Conservation (phyloP, 1,284 basidiomycete species). For the Cutaneotrichosporon dermatis region DNA sequence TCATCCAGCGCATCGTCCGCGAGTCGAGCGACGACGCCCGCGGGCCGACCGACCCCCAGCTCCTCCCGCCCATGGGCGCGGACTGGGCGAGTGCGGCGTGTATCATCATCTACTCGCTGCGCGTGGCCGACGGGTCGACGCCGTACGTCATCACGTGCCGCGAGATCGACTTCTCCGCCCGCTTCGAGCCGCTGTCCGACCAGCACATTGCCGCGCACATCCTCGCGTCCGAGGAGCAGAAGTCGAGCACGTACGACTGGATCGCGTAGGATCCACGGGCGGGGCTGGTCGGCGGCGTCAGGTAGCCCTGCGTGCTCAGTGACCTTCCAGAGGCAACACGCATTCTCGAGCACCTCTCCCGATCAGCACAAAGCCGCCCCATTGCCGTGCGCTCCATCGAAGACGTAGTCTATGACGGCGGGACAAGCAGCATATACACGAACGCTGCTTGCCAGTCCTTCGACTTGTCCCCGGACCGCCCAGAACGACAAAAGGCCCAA, state of each 20-base stretch:
- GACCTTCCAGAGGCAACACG: no score
- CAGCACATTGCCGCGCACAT: slow-evolving; percentile 13
- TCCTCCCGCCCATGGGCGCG: slow-evolving; percentile 1
- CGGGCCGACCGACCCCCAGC: slow-evolving; percentile 1
- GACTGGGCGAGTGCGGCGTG: slow-evolving; percentile 14
- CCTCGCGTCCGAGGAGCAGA: slow-evolving; percentile 13
- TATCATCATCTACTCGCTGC: slow-evolving; percentile 19
- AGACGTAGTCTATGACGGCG: no score
- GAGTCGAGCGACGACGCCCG: slow-evolving; percentile 2
- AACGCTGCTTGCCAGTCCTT: no score
- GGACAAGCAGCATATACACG: no score
- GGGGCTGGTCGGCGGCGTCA: no score
- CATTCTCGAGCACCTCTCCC: no score
- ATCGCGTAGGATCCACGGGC: neutral
- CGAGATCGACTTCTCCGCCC: slow-evolving; percentile 14
- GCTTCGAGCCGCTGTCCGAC: slow-evolving; percentile 8
- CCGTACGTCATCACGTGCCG: slow-evolving; percentile 8
- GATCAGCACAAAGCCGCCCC: no score
- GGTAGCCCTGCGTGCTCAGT: no score
- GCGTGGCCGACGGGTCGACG: slow-evolving; percentile 4
- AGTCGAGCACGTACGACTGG: slow-evolving; percentile 15
- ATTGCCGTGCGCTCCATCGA: no score
- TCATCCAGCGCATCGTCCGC: slow-evolving; percentile 19
- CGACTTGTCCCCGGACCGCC: no score
- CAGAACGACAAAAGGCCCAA: no score